Evolutionary conservation across 2,329 filamentous ascomycete species (phyloP).

Genomic region (Sclerotinia sclerotiorum): DNA sequence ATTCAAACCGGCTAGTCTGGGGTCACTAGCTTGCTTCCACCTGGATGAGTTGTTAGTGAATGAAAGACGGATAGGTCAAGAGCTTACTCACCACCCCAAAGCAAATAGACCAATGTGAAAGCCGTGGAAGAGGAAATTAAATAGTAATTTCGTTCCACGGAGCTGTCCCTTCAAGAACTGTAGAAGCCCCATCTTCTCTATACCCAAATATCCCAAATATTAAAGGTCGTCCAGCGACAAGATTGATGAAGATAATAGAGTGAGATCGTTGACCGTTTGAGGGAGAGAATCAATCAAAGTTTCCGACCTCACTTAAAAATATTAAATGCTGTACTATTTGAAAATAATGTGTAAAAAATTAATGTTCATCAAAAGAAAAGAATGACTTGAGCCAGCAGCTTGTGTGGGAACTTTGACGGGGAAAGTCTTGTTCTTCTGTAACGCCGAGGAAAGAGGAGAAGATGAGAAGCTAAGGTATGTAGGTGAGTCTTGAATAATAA

Average conservation of each 20-base stretch:
- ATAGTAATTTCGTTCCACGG: conserved; percentile 68
- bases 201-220: conserved; percentile 35
- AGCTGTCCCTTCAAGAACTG: conserved; percentile 60
- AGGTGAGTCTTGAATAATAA: conserved; percentile 38
- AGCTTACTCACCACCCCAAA: conserved; percentile 71
- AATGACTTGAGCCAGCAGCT: conserved; percentile 61
- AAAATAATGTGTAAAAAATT: conserved; percentile 37
- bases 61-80: not conserved
- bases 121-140: conserved; percentile 79
- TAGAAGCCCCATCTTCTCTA: conserved; percentile 34
- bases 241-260: conserved; percentile 24
- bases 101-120: conserved; percentile 78
- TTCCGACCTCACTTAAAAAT: conserved; percentile 6
- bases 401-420: conserved; percentile 43
- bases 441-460: conserved; percentile 43
- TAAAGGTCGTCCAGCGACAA: conserved; percentile 59
- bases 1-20: conserved; percentile 74
- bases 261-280: not conserved
- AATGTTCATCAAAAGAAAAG: conserved; percentile 43
- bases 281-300: not conserved
- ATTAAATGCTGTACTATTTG: conserved; percentile 37
- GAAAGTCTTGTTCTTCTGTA: conserved; percentile 47
- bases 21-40: conserved; percentile 73
- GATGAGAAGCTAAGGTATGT: conserved; percentile 39
- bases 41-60: conserved; percentile 47